Conservation (phyloP, 1,284 basidiomycete genomes). For the Ustanciosporium gigantosporum region DNA sequence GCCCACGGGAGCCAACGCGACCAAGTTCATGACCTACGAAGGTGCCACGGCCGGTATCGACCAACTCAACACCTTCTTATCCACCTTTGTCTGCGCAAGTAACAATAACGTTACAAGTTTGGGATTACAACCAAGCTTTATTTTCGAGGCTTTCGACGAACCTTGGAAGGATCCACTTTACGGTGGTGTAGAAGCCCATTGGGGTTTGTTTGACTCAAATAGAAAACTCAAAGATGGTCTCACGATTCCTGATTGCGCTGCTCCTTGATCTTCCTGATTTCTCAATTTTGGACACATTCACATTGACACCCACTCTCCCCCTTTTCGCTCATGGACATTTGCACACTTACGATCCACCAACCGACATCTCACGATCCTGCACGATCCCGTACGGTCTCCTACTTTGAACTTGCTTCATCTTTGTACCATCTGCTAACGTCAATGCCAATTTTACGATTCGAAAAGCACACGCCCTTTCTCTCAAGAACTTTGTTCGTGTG, state of each 20-base stretch:
- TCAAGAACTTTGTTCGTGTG: too few species aligned
- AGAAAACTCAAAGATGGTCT: conserved; percentile 53
- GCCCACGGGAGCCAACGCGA: conserved; percentile 70
- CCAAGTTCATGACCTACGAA: conserved; percentile 17
- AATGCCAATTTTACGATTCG: too few species aligned
- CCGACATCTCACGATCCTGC: too few species aligned
- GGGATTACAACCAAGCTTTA: conserved; percentile 42
- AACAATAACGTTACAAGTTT: conserved; percentile 79
- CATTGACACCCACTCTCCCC: too few species aligned
- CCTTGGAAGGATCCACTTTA: conserved; percentile 76
- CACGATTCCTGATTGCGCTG: conserved; percentile 63
- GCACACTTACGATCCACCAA: too few species aligned
- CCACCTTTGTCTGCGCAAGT: conserved; percentile 84
- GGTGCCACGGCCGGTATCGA: conserved; percentile 35
- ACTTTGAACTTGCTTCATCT: too few species aligned
- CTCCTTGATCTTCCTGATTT: conserved; percentile 25
- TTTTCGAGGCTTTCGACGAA: conserved; percentile 76
- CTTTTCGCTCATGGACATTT: too few species aligned
- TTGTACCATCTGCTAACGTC: too few species aligned
- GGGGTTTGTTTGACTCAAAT: conserved; percentile 39
- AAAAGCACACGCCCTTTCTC: too few species aligned
- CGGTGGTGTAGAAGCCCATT: conserved; percentile 78
- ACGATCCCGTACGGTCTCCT: too few species aligned
- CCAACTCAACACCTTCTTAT: conserved; percentile 67
- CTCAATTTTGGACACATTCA: too few species aligned